Conservation (phyloP, 2,329 filamentous ascomycete genomes). For the Neopestalotiopsis sp. region DNA sequence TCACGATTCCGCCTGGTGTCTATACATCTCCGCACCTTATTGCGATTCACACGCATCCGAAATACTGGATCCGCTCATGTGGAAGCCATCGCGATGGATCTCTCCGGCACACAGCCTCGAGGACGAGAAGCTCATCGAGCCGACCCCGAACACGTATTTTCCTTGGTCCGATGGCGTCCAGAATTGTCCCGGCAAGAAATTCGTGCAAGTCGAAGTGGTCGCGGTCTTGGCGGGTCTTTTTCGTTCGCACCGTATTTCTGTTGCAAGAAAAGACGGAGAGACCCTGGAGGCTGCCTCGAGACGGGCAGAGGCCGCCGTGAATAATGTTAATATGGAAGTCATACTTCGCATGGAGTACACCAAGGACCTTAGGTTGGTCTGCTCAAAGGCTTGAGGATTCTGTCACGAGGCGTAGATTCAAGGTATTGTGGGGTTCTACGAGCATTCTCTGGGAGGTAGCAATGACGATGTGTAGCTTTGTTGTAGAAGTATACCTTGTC, state of each 20-base stretch:
- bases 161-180: constrained; percentile 28
- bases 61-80: constrained; percentile 18
- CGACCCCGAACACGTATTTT: constrained; percentile 22
- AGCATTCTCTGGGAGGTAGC: no score
- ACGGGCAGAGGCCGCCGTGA: background rate
- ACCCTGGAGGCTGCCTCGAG: background rate
- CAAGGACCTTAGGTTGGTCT: background rate
- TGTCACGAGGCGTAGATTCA: background rate
- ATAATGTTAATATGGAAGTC: background rate
- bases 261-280: background rate
- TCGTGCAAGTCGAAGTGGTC: constrained; percentile 26
- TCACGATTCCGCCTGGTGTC: background rate
- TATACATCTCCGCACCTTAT: constrained; percentile 1
- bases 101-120: background rate
- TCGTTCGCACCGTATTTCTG: background rate
- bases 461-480: no score
- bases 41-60: constrained; percentile 20
- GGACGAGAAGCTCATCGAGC: constrained; percentile 19
- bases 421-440: no score
- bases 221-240: constrained; percentile 23
- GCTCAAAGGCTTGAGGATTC: background rate
- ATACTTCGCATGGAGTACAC: background rate
- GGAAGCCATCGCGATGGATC: constrained; percentile 20
- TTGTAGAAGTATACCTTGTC: no score
- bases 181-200: constrained; percentile 28